Evolutionary conservation across 306 rosid species (phyloP).

Genomic region (Astragalus membranaceus): DNA sequence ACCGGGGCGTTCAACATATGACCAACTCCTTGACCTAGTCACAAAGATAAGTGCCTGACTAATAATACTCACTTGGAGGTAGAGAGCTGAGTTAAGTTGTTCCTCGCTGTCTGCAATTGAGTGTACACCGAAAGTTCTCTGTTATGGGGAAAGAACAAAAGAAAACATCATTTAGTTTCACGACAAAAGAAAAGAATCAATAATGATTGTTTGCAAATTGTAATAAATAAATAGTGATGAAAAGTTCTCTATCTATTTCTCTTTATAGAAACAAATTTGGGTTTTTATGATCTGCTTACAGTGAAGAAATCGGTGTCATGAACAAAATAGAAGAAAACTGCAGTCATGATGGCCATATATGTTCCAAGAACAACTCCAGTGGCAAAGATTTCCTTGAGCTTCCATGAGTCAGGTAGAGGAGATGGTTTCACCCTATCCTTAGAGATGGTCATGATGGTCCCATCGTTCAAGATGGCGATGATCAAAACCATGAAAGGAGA

Average conservation of each 20-base stretch:
- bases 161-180: neutral
- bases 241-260: no score
- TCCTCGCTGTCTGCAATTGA: slow-evolving; percentile 27
- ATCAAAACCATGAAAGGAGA: slow-evolving; percentile 81
- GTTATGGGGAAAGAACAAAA: neutral
- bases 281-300: slow-evolving; percentile 41
- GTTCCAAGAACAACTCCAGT: slow-evolving; percentile 79
- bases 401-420: slow-evolving; percentile 87
- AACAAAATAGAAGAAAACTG: slow-evolving; percentile 51
- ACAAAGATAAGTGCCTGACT: slow-evolving; percentile 90
- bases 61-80: slow-evolving; percentile 86
- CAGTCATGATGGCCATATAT: slow-evolving; percentile 77
- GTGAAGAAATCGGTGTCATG: slow-evolving; percentile 44
- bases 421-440: slow-evolving; percentile 88
- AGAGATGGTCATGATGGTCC: slow-evolving; percentile 92
- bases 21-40: slow-evolving; percentile 82
- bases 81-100: slow-evolving; percentile 71
- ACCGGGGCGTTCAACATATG: slow-evolving; percentile 70
- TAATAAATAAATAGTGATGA: no score
- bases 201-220: neutral
- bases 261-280: no score
- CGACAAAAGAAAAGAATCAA: neutral
- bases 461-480: slow-evolving; percentile 77
- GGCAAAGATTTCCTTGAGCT: slow-evolving; percentile 79
- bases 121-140: slow-evolving; percentile 43